Conservation (phyloP, 192 early-diverging fungal species). For the Linderina pennispora region DNA sequence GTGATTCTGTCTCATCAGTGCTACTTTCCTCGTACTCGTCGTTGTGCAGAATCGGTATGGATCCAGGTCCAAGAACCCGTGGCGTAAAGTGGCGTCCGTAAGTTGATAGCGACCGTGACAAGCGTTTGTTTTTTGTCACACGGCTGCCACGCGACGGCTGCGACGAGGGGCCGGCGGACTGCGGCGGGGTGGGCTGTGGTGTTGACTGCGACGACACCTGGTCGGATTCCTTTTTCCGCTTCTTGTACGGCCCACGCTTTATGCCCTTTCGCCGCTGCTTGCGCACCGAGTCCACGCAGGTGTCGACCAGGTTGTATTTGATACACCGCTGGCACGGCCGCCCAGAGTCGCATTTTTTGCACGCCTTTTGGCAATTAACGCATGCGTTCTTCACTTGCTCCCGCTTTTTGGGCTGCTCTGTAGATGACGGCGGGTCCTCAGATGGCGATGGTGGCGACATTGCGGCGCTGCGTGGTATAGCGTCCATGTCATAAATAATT, state of each 20-base stretch:
- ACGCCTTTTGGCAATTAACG: slow-evolving; percentile 80
- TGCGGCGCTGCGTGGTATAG: neutral
- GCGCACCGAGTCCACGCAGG: slow-evolving; percentile 71
- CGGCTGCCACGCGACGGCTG: too few relatives aligned
- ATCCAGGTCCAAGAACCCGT: slow-evolving; percentile 30
- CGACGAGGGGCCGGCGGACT: too few relatives aligned
- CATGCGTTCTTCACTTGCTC: slow-evolving; percentile 89
- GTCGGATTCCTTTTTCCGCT: slow-evolving; percentile 35
- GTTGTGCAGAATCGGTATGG: slow-evolving; percentile 34
- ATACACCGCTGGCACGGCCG: slow-evolving; percentile 80
- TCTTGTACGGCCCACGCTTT: slow-evolving; percentile 81
- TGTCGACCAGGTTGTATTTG: slow-evolving; percentile 59
- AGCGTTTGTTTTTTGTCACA: neutral
- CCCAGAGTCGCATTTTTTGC: slow-evolving; percentile 89
- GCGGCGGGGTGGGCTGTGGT: too few relatives aligned
- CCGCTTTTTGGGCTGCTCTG: slow-evolving; percentile 31
- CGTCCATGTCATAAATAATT: neutral
- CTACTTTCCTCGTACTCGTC: slow-evolving; percentile 18
- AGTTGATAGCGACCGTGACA: neutral
- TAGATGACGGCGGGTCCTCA: slow-evolving; percentile 4
- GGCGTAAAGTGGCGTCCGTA: slow-evolving; percentile 1
- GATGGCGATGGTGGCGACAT: too few relatives aligned
- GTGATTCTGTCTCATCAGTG: too few relatives aligned
- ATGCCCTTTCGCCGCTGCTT: slow-evolving; percentile 80
- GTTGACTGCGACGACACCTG: too few relatives aligned